phyloP scores from a whole-genome alignment of 1,139 yeast species.

The Citeromyces siamensis region DNA sequence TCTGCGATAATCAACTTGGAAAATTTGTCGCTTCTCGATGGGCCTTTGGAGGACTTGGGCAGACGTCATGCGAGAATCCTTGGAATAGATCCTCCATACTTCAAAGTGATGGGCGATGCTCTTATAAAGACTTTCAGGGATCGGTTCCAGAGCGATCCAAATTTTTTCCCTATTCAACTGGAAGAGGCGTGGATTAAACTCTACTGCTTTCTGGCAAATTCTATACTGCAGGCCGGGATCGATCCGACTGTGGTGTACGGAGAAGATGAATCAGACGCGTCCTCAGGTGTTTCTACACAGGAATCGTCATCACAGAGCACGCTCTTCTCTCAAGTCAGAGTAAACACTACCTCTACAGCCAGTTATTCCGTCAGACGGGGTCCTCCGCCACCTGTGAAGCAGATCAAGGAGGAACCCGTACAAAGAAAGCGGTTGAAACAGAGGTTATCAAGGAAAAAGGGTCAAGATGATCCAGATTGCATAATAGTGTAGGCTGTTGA shows the following conservation, averaged over 20 bases:
- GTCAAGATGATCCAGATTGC: constrained; percentile 1
- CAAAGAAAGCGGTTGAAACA: background rate
- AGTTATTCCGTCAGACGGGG: background rate
- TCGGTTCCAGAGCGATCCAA: constrained; percentile 25
- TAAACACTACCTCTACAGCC: background rate
- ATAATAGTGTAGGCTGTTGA: background rate
- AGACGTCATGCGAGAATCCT: constrained; percentile 67
- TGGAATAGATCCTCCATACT: constrained; percentile 62
- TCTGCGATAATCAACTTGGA: constrained; percentile 21
- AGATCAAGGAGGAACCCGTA: background rate
- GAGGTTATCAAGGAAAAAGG: background rate
- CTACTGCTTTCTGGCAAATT: constrained; percentile 49
- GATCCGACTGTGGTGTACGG: constrained; percentile 19
- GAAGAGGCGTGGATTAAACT: constrained; percentile 67
- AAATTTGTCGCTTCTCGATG: constrained; percentile 33
- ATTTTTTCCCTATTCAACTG: constrained; percentile 30
- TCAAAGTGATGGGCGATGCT: constrained; percentile 73
- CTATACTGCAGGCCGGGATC: constrained; percentile 22
- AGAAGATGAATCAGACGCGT: constrained; percentile 2
- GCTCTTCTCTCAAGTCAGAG: background rate
- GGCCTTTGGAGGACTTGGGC: constrained; percentile 50
- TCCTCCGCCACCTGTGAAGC: background rate
- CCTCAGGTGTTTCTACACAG: background rate
- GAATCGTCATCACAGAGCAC: background rate
- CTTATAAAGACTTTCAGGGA: constrained; percentile 63